Base-by-base conservation (phyloP, 2,329 filamentous ascomycete species). In the Zymoseptoria ardabiliae region DNA sequence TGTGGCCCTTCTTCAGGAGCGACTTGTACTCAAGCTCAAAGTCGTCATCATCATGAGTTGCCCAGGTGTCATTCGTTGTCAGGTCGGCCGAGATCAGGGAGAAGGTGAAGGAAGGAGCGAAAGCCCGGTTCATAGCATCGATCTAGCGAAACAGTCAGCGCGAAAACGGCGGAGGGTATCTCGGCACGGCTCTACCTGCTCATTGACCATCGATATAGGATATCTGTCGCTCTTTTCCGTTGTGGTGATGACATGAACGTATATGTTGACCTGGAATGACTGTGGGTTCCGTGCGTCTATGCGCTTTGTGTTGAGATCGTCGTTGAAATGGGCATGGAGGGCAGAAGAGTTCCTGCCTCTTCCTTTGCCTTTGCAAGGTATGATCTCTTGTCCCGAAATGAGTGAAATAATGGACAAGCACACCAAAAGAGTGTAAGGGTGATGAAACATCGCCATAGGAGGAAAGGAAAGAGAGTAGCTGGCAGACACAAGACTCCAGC, bases 1-100 rank as follows among this genome's bases (percentile, higher is more conserved):
- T 83, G 55, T 28, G 22, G 10, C 51, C 51, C 28, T 30, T 53
- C 20, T 19, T 28, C 22, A 53, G 10, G 21, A 53, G 22, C 22
- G 51, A 25, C 22, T 53, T 53, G 22, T 53, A 53, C 3, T 23
- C 51, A n/a, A 25, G 22, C 28, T 53, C 51, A 28, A 23, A 19
- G n/a, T 53, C 51, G 8, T 53, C 51, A 19, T 17, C 28, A 28
- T 53, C 28, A 9, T 23, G n/a, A 25, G 51, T 53, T 19, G 51
- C 51, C 51, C 51, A 53, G 17, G 9, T n/a, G 22, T 53, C 51
- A 4, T 53, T 20, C 13, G 25, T 53, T 9, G 51, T 53, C 3
- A 53, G 22, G 13, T 53, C 51, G 8, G 22, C 22, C 6, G 8
- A 10, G 11, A 25, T 19, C 1, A 53, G 51, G 22, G 11, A 17